Evolutionary conservation across 352 stramenopile genomes (phyloP), one percentile per base, ranked within the genome.

Genomic region (Pythium plurisporium): DNA sequence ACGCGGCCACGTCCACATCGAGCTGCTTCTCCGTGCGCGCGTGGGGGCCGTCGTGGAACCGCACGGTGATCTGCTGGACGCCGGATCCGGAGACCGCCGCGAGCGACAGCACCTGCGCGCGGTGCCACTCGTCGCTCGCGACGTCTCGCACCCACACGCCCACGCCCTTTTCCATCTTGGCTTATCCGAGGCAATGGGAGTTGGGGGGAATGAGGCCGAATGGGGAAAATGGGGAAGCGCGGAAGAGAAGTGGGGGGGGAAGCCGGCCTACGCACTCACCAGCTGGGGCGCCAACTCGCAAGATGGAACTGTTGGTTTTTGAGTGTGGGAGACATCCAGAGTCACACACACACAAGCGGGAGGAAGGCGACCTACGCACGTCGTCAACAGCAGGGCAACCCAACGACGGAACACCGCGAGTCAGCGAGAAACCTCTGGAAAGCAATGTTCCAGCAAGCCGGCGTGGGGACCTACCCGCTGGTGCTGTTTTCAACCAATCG

Each of bases 121-220:
- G 79, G 51, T 76, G 58, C 83, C 83, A 93, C 49, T 87, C 79
- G 45, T 89, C 81, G 56, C 59, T 73, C 34, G 78, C 76, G 25
- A 58, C 67, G 55, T 91, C 74, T 57, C 75, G 79, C 43, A 93
- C 67, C 83, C 83, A 93, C 17, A 91, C 72, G 40, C 74, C 69
- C 27, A 93, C 83, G 27, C 83, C 83, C 54, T 89, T 90, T 60
- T 93, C 83, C 83, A 93, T 93, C 8, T 25, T 71, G 12, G 7
- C 36, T 49, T 12, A 49, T 43, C n/a, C 52, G 30, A 15, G 25
- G 9, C 9, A n/a, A 23, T 53, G 29, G 46, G 23, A 41, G 46
- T 38, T 38, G 44, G 44, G 44, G 43, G 26, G 27, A 38, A 38
- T 38, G 44, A 27, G n/a, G 23, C 15, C 25, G 26, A 52, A 11